Percentiles rank a stretch among this genome's conserved stretches.
These are phyloP conservation scores for Sporobolomyces pararoseus DNA, from an alignment of 768 basidiomycete species.

Conservation along the genomic window DNA sequence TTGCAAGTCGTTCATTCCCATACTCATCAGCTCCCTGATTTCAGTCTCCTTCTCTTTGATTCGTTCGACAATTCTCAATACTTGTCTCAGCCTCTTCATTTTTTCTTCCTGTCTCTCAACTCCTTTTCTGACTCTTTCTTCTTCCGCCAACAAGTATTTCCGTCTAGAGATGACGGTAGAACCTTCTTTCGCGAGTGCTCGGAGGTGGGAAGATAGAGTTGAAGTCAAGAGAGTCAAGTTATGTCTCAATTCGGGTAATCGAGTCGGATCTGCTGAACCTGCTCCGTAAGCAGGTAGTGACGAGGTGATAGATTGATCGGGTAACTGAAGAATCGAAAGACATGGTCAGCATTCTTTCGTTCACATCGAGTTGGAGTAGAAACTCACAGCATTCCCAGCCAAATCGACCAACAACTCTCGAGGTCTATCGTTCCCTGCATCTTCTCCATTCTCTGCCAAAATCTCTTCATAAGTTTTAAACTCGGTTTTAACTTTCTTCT, in stretches of 20 bases:
- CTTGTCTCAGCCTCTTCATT: conserved; percentile 56
- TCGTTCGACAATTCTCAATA: conserved; percentile 48
- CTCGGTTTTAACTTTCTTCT: conserved; percentile 72
- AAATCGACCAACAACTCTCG: conserved; percentile 91
- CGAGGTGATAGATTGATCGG: conserved; percentile 69
- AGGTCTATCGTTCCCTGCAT: conserved; percentile 46
- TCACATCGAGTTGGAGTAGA: not conserved
- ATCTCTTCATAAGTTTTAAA: conserved; percentile 98
- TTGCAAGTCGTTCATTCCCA: too few species aligned
- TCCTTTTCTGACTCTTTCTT: conserved; percentile 63
- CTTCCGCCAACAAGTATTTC: conserved; percentile 67
- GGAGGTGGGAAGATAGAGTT: conserved; percentile 74
- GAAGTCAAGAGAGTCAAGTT: conserved; percentile 84
- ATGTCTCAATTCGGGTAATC: conserved; percentile 94
- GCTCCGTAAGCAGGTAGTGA: conserved; percentile 52
- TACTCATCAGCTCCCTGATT: not conserved
- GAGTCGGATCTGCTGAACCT: conserved; percentile 67
- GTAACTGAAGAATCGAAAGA: conserved; percentile 59
- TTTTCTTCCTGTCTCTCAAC: conserved; percentile 73
- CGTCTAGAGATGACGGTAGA: conserved; percentile 74
- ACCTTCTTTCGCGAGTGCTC: conserved; percentile 85
- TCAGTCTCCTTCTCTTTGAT: not conserved
- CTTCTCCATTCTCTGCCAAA: conserved; percentile 73
- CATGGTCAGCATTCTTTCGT: conserved; percentile 3
- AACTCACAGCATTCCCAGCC: conserved; percentile 78